Conservation (phyloP, 805 yeast species). For the Starmerella tilneyi region DNA sequence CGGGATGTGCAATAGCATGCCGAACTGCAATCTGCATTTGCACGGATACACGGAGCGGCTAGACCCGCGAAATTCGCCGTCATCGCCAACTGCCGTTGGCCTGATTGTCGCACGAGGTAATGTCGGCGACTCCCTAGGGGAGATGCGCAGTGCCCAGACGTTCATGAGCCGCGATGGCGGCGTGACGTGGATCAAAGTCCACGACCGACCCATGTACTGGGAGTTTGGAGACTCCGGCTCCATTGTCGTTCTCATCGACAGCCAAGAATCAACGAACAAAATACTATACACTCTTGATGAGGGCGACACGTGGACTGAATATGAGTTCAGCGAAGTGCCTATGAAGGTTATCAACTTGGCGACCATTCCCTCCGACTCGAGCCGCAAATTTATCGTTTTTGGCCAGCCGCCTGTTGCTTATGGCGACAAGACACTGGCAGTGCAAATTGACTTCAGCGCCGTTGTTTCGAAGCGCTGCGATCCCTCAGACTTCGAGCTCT, state of each 20-base stretch:
- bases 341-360: slow-evolving; percentile 61
- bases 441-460: slow-evolving; percentile 49
- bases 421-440: slow-evolving; percentile 40
- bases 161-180: slow-evolving; percentile 88
- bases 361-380: slow-evolving; percentile 87
- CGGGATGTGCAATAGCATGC: slow-evolving; percentile 46
- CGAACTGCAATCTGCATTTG: slow-evolving; percentile 64
- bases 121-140: slow-evolving; percentile 55
- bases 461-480: slow-evolving; percentile 47
- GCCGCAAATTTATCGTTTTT: slow-evolving; percentile 63
- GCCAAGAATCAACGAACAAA: slow-evolving; percentile 46
- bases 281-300: slow-evolving; percentile 63
- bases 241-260: slow-evolving; percentile 60
- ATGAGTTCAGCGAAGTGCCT: slow-evolving; percentile 47
- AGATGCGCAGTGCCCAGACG: slow-evolving; percentile 49
- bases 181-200: slow-evolving; percentile 69
- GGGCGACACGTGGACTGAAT: slow-evolving; percentile 66
- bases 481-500: slow-evolving; percentile 53
- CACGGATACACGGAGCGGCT: slow-evolving; percentile 85
- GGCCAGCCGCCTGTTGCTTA: slow-evolving; percentile 39
- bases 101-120: slow-evolving; percentile 86
- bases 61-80: slow-evolving; percentile 74
- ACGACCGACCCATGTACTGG: slow-evolving; percentile 74
- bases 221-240: slow-evolving; percentile 95
- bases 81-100: slow-evolving; percentile 85